phyloP scores from a whole-genome alignment of 768 basidiomycete genomes.

The Termitomyces sp. region DNA sequence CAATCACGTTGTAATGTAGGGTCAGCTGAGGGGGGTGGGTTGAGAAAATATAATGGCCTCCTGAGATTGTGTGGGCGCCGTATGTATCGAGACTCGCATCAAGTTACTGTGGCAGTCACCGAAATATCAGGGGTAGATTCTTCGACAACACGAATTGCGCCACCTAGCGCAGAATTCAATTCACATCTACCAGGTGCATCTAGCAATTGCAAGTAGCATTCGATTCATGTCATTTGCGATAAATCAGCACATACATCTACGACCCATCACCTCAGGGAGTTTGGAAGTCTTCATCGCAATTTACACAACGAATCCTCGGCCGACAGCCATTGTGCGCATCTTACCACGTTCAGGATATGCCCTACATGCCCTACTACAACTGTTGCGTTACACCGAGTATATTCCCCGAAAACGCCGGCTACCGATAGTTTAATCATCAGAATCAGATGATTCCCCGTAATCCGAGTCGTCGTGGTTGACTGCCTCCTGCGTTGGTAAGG shows the following conservation, averaged over 20 bases:
- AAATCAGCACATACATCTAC: not conserved
- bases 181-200: not conserved
- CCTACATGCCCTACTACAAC: not conserved
- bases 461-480: conserved; percentile 18
- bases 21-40: not conserved
- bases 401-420: not conserved
- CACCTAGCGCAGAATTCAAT: not conserved
- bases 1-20: not conserved
- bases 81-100: not conserved
- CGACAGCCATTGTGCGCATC: not conserved
- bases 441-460: conserved; percentile 14
- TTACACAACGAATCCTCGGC: not conserved
- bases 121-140: not conserved
- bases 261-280: not conserved
- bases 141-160: not conserved
- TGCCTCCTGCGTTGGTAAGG: not conserved
- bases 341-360: not conserved
- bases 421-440: conserved; percentile 4
- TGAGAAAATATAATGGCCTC: not conserved
- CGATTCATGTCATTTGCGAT: not conserved
- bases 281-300: not conserved
- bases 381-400: not conserved
- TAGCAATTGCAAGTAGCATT: not conserved
- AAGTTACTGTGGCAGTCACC: not conserved
- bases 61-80: not conserved